Evolutionary conservation across 2,329 filamentous ascomycete genomes (phyloP).

Genomic region (Waltergamsia citrina): DNA sequence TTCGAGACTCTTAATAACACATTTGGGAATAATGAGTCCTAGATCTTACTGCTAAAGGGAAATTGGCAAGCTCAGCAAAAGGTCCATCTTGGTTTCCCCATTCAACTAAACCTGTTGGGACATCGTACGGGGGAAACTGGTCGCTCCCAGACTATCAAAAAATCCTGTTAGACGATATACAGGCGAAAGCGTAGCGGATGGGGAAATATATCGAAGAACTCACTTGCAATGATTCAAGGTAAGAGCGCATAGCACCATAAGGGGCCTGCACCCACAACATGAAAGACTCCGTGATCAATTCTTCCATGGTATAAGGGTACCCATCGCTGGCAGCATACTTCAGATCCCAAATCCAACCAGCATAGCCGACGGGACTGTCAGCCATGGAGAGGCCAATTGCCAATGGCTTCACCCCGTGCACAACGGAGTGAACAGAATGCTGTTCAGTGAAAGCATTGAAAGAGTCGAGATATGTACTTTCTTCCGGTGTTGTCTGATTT

Average conservation of each 20-base stretch:
- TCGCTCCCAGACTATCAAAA: no score
- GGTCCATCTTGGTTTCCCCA: no score
- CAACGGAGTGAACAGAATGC: conserved; percentile 1
- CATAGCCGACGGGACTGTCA: conserved; percentile 4
- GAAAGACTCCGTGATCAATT: conserved; percentile 5
- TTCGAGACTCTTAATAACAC: no score
- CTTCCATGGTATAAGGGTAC: conserved; percentile 2
- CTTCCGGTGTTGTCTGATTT: conserved; percentile 4
- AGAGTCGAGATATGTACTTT: background rate
- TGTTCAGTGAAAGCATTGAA: background rate
- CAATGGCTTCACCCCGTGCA: conserved; percentile 3
- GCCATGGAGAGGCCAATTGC: conserved; percentile 2
- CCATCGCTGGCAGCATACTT: conserved; percentile 2
- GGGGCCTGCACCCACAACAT: conserved; percentile 3
- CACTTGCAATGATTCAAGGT: no score
- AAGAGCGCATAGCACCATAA: conserved; percentile 4
- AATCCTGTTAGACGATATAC: no score
- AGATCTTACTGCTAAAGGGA: no score
- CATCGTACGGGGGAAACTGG: no score
- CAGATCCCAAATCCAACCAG: conserved; percentile 3
- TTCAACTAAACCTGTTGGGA: no score
- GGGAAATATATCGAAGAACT: conserved; percentile 5
- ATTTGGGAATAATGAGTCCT: no score
- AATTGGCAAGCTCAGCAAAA: no score
- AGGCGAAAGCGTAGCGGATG: no score